These are phyloP conservation scores for Domatiomyces catenatus DNA, from an alignment of 2,329 filamentous ascomycete species.

Conservation along the genomic window DNA sequence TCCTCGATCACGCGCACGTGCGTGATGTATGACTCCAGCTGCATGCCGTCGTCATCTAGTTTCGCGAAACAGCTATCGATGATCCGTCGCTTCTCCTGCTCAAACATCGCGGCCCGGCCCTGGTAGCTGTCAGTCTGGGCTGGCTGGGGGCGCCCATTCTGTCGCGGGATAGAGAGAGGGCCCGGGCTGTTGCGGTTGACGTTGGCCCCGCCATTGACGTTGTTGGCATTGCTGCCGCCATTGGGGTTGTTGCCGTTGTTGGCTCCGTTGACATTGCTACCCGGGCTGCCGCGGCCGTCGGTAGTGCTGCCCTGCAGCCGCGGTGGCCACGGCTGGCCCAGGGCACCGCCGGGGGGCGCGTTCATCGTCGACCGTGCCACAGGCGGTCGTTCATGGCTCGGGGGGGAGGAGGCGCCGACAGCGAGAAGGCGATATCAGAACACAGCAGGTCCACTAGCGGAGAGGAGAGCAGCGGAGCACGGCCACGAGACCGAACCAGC, in stretches of 20 bases:
- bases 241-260: background rate
- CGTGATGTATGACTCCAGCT: constrained; percentile 90
- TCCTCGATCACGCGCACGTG: constrained; percentile 88
- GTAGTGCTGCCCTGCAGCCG: background rate
- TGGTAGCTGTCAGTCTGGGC: constrained; percentile 8
- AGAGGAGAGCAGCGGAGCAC: background rate
- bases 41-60: constrained; percentile 69
- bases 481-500: too few relatives aligned
- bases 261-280: too few relatives aligned
- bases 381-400: background rate
- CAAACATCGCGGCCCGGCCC: constrained; percentile 64
- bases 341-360: background rate
- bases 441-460: background rate
- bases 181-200: background rate
- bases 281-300: too few relatives aligned
- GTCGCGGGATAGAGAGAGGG: constrained; percentile 4
- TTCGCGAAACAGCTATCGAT: constrained; percentile 90
- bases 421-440: background rate
- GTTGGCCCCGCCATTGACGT: background rate
- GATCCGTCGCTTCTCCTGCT: constrained; percentile 91
- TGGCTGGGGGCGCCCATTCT: constrained; percentile 2
- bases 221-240: background rate
- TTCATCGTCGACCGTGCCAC: background rate
- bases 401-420: background rate
- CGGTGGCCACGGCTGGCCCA: background rate